Evolutionary conservation across 2,329 filamentous ascomycete genomes (phyloP).

Genomic region (Diplodia intermedia): DNA sequence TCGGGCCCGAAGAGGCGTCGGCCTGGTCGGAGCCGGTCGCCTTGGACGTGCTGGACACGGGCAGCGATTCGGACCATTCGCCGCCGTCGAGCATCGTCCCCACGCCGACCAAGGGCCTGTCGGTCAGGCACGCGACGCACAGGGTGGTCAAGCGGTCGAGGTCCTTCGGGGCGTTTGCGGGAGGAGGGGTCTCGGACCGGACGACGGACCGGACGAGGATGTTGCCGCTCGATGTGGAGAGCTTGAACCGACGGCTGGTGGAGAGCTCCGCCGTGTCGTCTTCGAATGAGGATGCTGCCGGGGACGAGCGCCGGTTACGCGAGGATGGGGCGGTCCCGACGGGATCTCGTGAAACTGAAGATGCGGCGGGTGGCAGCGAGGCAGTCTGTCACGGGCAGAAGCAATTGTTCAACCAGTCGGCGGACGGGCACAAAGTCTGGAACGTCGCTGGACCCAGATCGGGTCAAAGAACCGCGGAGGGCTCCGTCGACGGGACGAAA

Average conservation of each 20-base stretch:
- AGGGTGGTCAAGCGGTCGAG: neutral
- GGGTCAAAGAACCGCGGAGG: neutral
- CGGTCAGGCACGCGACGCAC: constrained; percentile 2
- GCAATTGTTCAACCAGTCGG: neutral
- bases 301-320: neutral
- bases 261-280: neutral
- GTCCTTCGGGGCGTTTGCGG: neutral
- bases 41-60: neutral
- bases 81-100: constrained; percentile 22
- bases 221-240: constrained; percentile 8
- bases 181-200: neutral
- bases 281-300: neutral
- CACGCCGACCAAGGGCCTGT: constrained; percentile 15
- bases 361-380: neutral
- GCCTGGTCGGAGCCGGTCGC: constrained; percentile 20
- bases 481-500: neutral
- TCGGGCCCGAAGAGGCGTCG: constrained; percentile 14
- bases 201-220: neutral
- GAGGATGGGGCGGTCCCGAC: neutral
- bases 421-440: neutral
- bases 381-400: neutral
- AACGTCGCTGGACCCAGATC: neutral
- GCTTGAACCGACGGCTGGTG: constrained; percentile 5
- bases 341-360: neutral
- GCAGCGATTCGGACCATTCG: constrained; percentile 12